Conservation (phyloP, 2,329 filamentous ascomycete species). For the Epichloe coenophiala region DNA sequence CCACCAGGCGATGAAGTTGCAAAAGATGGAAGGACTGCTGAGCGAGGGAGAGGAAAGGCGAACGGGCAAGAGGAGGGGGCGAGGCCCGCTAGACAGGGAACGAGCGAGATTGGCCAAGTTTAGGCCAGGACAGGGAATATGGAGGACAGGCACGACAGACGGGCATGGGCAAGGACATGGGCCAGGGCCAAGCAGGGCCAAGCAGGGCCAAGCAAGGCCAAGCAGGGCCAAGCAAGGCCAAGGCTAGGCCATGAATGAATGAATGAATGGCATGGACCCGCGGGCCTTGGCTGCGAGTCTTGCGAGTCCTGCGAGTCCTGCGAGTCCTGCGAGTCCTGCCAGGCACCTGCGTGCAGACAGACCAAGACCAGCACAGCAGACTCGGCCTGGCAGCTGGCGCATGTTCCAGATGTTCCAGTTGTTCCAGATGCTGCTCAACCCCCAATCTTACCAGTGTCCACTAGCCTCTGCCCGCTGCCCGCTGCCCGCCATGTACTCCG, state of each 20-base stretch:
- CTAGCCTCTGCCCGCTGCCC: not conserved
- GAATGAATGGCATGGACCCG: no score
- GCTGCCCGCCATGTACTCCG: not conserved
- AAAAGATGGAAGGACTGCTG: conserved; percentile 5
- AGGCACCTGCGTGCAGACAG: no score
- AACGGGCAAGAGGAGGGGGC: conserved; percentile 4
- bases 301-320: no score
- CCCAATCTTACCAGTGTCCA: not conserved
- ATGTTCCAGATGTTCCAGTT: not conserved
- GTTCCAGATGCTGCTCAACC: not conserved
- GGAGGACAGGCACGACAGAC: not conserved
- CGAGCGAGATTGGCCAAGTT: conserved; percentile 4
- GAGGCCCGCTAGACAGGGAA: conserved; percentile 5
- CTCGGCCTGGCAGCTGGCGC: not conserved
- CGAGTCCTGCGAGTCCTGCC: no score
- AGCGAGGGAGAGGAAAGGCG: conserved; percentile 6
- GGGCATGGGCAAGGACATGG: not conserved
- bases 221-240: no score
- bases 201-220: no score
- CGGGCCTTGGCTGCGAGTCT: not conserved
- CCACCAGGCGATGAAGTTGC: conserved; percentile 4
- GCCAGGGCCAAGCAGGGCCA: not conserved
- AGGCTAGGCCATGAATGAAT: no score
- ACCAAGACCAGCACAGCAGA: no score
- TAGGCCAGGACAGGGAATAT: not conserved